Percentiles rank a stretch among this genome's conserved stretches.
Evolutionary conservation across 1,139 yeast species (phyloP).

Genomic region (Diutina scorzettiae): DNA sequence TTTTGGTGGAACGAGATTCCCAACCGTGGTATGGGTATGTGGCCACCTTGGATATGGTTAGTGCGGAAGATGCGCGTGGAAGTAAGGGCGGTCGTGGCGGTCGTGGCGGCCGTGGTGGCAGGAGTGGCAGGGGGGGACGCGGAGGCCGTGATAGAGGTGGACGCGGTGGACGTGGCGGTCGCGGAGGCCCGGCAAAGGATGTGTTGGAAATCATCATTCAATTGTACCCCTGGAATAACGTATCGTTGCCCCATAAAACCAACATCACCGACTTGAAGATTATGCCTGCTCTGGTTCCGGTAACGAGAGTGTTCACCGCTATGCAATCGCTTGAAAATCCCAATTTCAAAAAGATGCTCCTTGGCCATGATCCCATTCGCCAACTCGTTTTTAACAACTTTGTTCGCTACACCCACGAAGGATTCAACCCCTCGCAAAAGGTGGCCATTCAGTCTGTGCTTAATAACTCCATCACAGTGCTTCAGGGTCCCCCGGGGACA

Average conservation of each 20-base stretch:
- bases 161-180: conserved; percentile 9
- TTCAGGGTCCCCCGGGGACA: conserved; percentile 63
- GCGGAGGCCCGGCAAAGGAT: conserved; percentile 9
- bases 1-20: conserved; percentile 27
- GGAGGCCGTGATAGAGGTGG: conserved; percentile 8
- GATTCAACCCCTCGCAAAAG: conserved; percentile 53
- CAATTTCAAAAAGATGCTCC: conserved; percentile 41
- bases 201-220: conserved; percentile 35
- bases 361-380: conserved; percentile 49
- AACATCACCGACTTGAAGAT: conserved; percentile 32
- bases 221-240: conserved; percentile 45
- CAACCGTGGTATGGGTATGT: conserved; percentile 31
- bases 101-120: conserved; percentile 8
- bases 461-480: conserved; percentile 51
- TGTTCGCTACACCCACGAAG: conserved; percentile 34
- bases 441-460: conserved; percentile 57
- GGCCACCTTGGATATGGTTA: conserved; percentile 32
- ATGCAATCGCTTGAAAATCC: conserved; percentile 50
- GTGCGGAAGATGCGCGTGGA: conserved; percentile 7
- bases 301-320: conserved; percentile 49
- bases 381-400: conserved; percentile 47
- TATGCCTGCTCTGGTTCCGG: conserved; percentile 52
- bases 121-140: conserved; percentile 8
- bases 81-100: conserved; percentile 10
- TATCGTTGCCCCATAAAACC: conserved; percentile 33